A percentile compares a stretch with the other conserved stretches of the same genome.
phyloP scores from a whole-genome alignment of 2,329 filamentous ascomycete genomes.

The Calcarisporium arbuscula region DNA sequence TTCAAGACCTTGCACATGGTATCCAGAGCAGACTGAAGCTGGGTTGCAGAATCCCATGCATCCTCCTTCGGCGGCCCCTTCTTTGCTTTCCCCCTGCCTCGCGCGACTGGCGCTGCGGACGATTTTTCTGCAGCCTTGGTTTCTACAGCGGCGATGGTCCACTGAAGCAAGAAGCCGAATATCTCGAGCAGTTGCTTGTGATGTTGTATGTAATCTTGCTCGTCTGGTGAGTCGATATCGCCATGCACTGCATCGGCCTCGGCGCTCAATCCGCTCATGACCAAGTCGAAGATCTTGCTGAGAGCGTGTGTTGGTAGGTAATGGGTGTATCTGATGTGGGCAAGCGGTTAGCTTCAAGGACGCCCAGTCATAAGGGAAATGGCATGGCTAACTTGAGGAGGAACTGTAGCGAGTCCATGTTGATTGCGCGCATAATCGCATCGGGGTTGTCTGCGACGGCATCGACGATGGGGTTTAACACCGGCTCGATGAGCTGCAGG shows the following conservation, averaged over 20 bases:
- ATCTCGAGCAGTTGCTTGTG: constrained; percentile 92
- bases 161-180: constrained; percentile 89
- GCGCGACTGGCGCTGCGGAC: constrained; percentile 56
- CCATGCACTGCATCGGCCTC: constrained; percentile 81
- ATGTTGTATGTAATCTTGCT: constrained; percentile 77
- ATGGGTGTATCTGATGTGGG: constrained; percentile 69
- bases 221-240: constrained; percentile 79
- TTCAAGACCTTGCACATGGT: constrained; percentile 95
- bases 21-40: constrained; percentile 83
- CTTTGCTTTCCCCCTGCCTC: constrained; percentile 69
- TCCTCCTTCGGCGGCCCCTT: constrained; percentile 68
- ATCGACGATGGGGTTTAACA: constrained; percentile 88
- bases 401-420: constrained; percentile 92
- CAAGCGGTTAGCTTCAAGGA: constrained; percentile 47
- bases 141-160: constrained; percentile 92
- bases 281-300: constrained; percentile 87
- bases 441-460: constrained; percentile 88
- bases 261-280: constrained; percentile 77
- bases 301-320: constrained; percentile 74
- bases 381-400: constrained; percentile 83
- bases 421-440: constrained; percentile 68
- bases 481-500: constrained; percentile 70
- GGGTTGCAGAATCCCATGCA: constrained; percentile 80
- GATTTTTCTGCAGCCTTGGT: constrained; percentile 89
- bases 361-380: constrained; percentile 18